Base-by-base conservation (phyloP, 2,329 filamentous ascomycete species). In the Cladosporium sp. region DNA sequence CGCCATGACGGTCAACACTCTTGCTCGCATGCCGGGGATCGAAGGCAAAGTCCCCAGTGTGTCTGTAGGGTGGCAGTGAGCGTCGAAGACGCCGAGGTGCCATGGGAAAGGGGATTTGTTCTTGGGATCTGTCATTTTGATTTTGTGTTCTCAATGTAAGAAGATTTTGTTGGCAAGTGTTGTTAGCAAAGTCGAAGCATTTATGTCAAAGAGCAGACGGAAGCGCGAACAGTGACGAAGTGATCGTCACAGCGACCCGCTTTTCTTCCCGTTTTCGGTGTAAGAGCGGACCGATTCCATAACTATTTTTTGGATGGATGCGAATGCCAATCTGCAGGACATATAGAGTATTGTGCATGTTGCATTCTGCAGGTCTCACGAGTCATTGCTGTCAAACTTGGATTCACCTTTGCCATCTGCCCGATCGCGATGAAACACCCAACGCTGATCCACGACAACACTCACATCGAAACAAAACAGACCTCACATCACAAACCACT, bases 41-140 rank as follows among this genome's bases (percentile, higher is more conserved):
- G 76, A 77, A 12, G 81, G 71, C 59, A 91, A 78, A 21, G 84
- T 86, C 51, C 83, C 78, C 85, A 92, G 88, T 24, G 88, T 92
- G 77, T 94, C 91, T 32, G 91, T 94, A 4, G 91, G 91, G 75
- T 95, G 92, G 77, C 92, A 94, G 80, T 95, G 92, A 26, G 92
- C 90, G 75, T 95, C 92, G 74, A 85, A 91, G 67, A 92, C 82
- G 59, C 88, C 89, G 36, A 89, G 78, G 65, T 89, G 83, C 90
- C 90, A 93, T 14, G 90, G 90, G 26, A 89, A 87, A 2, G 7
- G 24, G 24, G 70, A 65, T 26, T 72, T 64, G 28, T 72, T 15
- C 57, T 36, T 59, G 15, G 62, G 14, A 3, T 49, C 64, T 26
- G 65, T 55, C 73, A 75, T 74, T 5, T 24, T n/a, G 51, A 8